phyloP scores from a whole-genome alignment of 83 land plant genomes.

The Picea abies region DNA sequence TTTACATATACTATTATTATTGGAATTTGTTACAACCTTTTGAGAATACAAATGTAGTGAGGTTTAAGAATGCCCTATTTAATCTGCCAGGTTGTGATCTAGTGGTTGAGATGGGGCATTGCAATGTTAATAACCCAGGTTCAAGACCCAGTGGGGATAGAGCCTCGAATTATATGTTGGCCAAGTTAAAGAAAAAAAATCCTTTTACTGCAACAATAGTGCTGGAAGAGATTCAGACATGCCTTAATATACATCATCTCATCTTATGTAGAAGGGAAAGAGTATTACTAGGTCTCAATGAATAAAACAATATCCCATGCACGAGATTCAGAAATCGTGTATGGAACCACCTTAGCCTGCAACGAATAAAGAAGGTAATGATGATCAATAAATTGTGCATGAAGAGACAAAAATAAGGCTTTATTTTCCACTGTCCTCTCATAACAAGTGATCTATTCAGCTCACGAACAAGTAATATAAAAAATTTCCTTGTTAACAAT shows the following conservation, averaged over 20 bases:
- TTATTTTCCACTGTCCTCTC: not conserved
- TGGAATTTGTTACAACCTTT: too few relatives aligned
- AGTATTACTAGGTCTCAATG: conserved; percentile 29
- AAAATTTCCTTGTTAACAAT: not conserved
- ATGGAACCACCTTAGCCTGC: conserved; percentile 30
- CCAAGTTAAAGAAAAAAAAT: too few relatives aligned
- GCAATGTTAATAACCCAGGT: too few relatives aligned
- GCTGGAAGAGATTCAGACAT: not conserved
- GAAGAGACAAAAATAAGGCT: not conserved
- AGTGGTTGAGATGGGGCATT: too few relatives aligned
- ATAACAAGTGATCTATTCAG: not conserved
- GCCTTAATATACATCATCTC: not conserved
- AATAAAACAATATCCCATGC: conserved; percentile 75
- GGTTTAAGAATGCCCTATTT: too few relatives aligned
- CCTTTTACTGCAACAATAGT: too few relatives aligned
- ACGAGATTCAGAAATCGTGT: conserved; percentile 32
- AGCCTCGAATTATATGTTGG: too few relatives aligned
- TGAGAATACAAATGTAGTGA: too few relatives aligned
- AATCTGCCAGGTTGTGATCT: too few relatives aligned
- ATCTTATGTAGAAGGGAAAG: not conserved
- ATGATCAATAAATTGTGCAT: not conserved
- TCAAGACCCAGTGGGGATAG: too few relatives aligned
- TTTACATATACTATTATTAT: too few relatives aligned
- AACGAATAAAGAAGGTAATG: not conserved
- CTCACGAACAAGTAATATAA: not conserved